Evolutionary conservation across 805 yeast species (phyloP).

Genomic region (Pichia deserticola): DNA sequence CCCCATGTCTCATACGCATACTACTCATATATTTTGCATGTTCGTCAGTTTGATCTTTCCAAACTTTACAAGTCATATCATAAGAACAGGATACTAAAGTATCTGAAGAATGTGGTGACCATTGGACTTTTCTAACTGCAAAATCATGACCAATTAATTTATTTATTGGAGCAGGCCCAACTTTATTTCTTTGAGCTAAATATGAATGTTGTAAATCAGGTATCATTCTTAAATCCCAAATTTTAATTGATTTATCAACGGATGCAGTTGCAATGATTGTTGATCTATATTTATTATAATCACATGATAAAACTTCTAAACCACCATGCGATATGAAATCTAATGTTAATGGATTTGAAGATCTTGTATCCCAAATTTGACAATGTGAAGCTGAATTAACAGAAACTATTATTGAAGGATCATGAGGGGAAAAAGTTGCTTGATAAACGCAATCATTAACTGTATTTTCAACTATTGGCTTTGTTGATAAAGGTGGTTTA

Average conservation of each 20-base stretch:
- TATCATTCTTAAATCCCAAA: conserved; percentile 85
- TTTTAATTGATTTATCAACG: conserved; percentile 75
- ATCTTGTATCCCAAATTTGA: conserved; percentile 76
- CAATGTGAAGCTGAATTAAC: conserved; percentile 70
- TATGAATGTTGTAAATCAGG: conserved; percentile 25
- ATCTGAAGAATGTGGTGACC: conserved; percentile 84
- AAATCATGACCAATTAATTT: conserved; percentile 82
- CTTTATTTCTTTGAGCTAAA: conserved; percentile 35
- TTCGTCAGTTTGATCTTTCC: conserved; percentile 68
- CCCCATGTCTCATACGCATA: conserved; percentile 38
- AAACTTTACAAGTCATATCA: conserved; percentile 86
- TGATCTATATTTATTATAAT: conserved; percentile 85
- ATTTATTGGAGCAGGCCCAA: conserved; percentile 64
- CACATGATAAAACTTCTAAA: conserved; percentile 70
- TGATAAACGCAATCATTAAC: conserved; percentile 63
- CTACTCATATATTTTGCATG: conserved; percentile 42
- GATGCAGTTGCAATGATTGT: conserved; percentile 81
- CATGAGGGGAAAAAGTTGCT: conserved; percentile 79
- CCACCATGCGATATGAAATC: conserved; percentile 73
- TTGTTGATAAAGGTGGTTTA: conserved; percentile 31
- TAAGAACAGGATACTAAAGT: conserved; percentile 71
- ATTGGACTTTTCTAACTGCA: conserved; percentile 73
- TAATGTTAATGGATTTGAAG: conserved; percentile 50
- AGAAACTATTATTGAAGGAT: conserved; percentile 58
- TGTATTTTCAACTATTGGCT: conserved; percentile 28